These are phyloP conservation scores for Paxillus rubicundulus DNA, from an alignment of 768 basidiomycete species.

Conservation along the genomic window DNA sequence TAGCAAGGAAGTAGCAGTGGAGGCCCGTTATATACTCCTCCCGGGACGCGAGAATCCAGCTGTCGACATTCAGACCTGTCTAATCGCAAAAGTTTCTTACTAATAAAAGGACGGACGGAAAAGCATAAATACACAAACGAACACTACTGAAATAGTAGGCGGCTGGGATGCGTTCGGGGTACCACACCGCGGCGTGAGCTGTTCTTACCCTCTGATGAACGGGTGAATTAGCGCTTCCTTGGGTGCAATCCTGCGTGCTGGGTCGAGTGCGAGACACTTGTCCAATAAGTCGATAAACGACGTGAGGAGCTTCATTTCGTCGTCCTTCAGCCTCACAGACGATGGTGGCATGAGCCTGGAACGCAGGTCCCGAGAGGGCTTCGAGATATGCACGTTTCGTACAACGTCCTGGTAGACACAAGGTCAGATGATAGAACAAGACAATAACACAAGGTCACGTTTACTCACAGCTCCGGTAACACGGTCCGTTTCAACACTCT, in stretches of 20 bases:
- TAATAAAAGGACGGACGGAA: constrained; percentile 5
- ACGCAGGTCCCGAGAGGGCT: constrained; percentile 78
- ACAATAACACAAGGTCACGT: constrained; percentile 4
- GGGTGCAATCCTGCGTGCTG: constrained; percentile 81
- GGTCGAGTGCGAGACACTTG: constrained; percentile 86
- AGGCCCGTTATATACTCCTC: constrained; percentile 4
- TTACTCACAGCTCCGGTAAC: constrained; percentile 77
- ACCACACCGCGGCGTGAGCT: constrained; percentile 6
- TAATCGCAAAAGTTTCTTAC: neutral
- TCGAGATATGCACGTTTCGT: constrained; percentile 78
- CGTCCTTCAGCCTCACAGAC: constrained; percentile 79
- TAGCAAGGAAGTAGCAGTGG: neutral
- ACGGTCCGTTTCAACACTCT: constrained; percentile 79
- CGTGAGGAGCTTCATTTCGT: constrained; percentile 75
- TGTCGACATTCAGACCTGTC: neutral
- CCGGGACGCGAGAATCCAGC: constrained; percentile 8
- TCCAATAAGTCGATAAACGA: constrained; percentile 90
- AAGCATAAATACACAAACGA: constrained; percentile 25
- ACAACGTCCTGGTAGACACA: constrained; percentile 64
- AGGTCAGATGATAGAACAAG: constrained; percentile 19
- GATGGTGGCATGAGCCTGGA: constrained; percentile 79
- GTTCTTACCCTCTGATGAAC: constrained; percentile 63
- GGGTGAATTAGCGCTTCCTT: constrained; percentile 86
- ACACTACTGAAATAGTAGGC: constrained; percentile 12
- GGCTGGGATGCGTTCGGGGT: neutral